These are phyloP conservation scores for Metarhizium humberi DNA, from an alignment of 2,329 filamentous ascomycete genomes.

Conservation along the genomic window DNA sequence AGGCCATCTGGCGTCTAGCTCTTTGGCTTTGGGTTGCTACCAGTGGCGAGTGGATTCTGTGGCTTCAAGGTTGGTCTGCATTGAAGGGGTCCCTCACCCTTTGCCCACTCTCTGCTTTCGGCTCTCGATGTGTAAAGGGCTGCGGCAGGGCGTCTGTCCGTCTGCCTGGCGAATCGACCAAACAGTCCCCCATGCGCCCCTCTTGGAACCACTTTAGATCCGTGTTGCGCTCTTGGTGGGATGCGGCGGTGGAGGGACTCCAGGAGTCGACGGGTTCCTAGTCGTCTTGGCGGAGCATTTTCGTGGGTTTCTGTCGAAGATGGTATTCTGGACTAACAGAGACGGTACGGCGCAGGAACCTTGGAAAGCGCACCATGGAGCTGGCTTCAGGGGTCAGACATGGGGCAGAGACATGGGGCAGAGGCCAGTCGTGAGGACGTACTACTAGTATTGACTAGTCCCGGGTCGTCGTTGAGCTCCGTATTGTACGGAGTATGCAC, in stretches of 20 bases:
- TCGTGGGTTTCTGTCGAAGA: neutral
- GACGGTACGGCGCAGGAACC: too few species aligned
- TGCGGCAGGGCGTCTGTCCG: too few species aligned
- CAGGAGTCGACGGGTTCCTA: neutral
- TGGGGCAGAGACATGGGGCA: too few species aligned
- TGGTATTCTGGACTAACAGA: neutral
- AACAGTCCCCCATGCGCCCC: neutral
- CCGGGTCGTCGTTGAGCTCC: too few species aligned
- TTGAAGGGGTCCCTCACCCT: neutral
- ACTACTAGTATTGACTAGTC: too few species aligned
- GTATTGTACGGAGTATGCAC: too few species aligned
- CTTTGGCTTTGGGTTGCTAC: neutral
- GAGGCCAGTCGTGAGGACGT: too few species aligned
- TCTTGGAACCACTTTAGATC: neutral
- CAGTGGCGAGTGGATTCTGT: neutral
- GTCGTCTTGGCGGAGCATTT: neutral
- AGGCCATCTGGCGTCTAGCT: neutral
- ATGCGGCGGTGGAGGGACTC: neutral
- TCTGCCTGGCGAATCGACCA: neutral
- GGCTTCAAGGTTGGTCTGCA: neutral
- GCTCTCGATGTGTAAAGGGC: too few species aligned
- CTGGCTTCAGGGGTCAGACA: too few species aligned
- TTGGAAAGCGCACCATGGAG: too few species aligned
- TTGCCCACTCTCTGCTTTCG: too few species aligned
- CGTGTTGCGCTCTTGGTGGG: neutral